Base-by-base conservation (phyloP, 306 rosid genomes). In the Dryas drummondii region DNA sequence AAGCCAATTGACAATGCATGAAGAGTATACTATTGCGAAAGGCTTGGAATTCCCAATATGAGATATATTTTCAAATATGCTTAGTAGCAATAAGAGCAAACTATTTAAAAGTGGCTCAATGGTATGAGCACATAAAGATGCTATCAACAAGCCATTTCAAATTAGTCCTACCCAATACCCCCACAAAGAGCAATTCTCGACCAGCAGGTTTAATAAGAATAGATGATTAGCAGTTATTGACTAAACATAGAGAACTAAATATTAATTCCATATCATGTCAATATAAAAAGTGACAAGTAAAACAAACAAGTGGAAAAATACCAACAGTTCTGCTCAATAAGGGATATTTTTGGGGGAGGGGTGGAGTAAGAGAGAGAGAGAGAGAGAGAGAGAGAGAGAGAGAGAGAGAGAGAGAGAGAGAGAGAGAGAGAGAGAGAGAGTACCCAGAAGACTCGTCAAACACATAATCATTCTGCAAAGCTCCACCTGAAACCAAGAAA, bases 401-500 rank as follows among this genome's bases (percentile, higher is more conserved):
- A 53, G 22, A 53, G 6, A 45, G 48, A 45, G 48, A 47, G 62
- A 13, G 8, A 16, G 52, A n/a, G n/a, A n/a, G n/a, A n/a, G n/a
- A n/a, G n/a, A n/a, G n/a, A n/a, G n/a, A n/a, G n/a, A 3, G 13
- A 15, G 15, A 44, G 71, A 76, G 66, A 27, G 66, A 63, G 61
- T 46, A 52, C 76, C 83, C 80, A 37, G 80, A 80, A 52, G 72
- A 64, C 58, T 80, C 83, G n/a, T 74, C 83, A 42, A 40, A 75
- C 19, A 61, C 79, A 74, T 80, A 80, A 74, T 80, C 83, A 61
- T 90, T 76, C 54, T 13, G 70, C 58, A 79, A 10, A 26, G 41
- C 74, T 52, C 50, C 62, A 15, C 46, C 74, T 3, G 19, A 72
- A 81, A 3, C 48, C 37, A 32, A 32, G 37, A 32, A 32, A 32